Conservation (phyloP, 73 alveolate species). For the Paramecium primaurelia region DNA sequence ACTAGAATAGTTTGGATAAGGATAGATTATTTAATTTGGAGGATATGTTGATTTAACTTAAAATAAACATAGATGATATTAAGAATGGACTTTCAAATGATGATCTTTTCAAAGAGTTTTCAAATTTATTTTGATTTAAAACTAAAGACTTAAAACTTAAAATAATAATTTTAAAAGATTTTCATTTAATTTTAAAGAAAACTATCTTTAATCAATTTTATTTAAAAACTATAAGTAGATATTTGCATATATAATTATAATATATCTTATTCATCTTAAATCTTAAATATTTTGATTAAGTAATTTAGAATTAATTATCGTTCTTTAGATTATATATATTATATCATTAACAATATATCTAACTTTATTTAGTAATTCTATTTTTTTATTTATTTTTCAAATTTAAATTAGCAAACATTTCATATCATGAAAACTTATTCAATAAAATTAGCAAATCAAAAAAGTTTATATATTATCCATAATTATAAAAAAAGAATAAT, state of each 20-base stretch:
- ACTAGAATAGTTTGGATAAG: conserved; percentile 59
- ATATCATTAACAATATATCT: no score
- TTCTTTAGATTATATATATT: no score
- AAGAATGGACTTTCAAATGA: conserved; percentile 73
- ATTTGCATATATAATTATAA: no score
- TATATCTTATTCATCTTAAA: no score
- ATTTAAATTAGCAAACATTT: no score
- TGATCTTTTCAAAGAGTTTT: conserved; percentile 57
- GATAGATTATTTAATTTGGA: conserved; percentile 83
- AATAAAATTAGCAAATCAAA: background rate
- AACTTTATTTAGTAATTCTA: no score
- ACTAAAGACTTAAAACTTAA: background rate
- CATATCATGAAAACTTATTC: no score
- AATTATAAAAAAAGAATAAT: background rate
- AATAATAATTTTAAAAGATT: background rate
- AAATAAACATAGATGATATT: conserved; percentile 70
- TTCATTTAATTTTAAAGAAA: background rate
- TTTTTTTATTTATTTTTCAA: no score
- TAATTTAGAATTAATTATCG: no score
- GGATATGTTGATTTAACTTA: conserved; percentile 82
- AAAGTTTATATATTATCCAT: background rate
- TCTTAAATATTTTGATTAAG: no score
- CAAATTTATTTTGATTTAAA: background rate
- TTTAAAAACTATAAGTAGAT: no score
- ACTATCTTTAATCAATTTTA: no score